phyloP scores from a whole-genome alignment of 306 rosid species.

The Argentina anserina region DNA sequence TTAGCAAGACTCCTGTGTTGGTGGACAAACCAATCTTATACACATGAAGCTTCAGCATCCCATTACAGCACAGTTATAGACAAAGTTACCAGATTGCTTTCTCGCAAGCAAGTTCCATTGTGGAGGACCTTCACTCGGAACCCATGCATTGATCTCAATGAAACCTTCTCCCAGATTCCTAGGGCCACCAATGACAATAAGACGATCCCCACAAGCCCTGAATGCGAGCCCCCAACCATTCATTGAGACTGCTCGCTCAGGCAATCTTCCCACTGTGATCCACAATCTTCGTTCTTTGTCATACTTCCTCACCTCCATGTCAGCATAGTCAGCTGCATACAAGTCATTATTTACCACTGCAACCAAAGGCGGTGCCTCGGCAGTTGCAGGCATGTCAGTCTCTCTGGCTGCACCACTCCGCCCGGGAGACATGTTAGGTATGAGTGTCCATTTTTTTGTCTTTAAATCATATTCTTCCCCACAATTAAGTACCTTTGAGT shows the following conservation, averaged over 20 bases:
- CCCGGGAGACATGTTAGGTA: slow-evolving; percentile 90
- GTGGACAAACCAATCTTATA: slow-evolving; percentile 43
- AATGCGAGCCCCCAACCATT: slow-evolving; percentile 99
- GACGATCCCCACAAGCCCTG: slow-evolving; percentile 82
- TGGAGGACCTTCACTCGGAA: slow-evolving; percentile 89
- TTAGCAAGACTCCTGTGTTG: slow-evolving; percentile 57
- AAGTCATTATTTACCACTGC: slow-evolving; percentile 79
- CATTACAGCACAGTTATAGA: slow-evolving; percentile 98
- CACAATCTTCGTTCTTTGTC: slow-evolving; percentile 53
- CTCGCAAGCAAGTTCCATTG: slow-evolving; percentile 75
- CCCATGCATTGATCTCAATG: slow-evolving; percentile 89
- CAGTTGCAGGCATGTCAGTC: slow-evolving; percentile 54
- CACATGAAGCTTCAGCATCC: slow-evolving; percentile 65
- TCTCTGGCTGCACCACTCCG: slow-evolving; percentile 43
- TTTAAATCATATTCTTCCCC: slow-evolving; percentile 79
- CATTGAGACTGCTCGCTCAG: slow-evolving; percentile 71
- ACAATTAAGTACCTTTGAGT: slow-evolving; percentile 57
- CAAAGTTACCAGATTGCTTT: slow-evolving; percentile 71
- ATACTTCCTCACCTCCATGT: slow-evolving; percentile 79
- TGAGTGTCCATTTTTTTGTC: slow-evolving; percentile 66
- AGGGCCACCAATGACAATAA: slow-evolving; percentile 87
- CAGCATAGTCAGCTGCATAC: slow-evolving; percentile 83
- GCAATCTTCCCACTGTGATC: slow-evolving; percentile 69
- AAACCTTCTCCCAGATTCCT: slow-evolving; percentile 67
- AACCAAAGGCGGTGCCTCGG: slow-evolving; percentile 87